Evolutionary conservation across 1,284 basidiomycete genomes (phyloP).

Genomic region (Microbotryum saponariae): DNA sequence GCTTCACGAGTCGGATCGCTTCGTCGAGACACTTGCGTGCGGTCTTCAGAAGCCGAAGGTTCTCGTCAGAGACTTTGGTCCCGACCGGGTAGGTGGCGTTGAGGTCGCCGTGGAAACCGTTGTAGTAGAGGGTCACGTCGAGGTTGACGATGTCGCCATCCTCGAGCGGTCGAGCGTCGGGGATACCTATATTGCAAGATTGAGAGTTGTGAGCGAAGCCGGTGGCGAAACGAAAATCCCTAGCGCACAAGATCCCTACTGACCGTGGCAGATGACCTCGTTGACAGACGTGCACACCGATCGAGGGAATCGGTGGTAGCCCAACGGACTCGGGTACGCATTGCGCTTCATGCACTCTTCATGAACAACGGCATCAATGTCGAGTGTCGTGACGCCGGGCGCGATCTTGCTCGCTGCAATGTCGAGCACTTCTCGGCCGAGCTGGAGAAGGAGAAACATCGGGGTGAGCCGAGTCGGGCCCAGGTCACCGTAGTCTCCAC

Average conservation of each 20-base stretch:
- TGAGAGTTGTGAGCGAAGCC: background rate
- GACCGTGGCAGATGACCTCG: slow-evolving; percentile 84
- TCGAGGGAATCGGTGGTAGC: slow-evolving; percentile 89
- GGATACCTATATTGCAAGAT: slow-evolving; percentile 55
- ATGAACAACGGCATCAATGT: slow-evolving; percentile 92
- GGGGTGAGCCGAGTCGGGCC: background rate
- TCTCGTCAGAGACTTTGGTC: slow-evolving; percentile 50
- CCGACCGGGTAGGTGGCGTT: slow-evolving; percentile 52
- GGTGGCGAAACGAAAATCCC: slow-evolving; percentile 29
- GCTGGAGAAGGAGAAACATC: slow-evolving; percentile 46
- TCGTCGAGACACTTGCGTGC: slow-evolving; percentile 74
- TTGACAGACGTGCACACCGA: slow-evolving; percentile 93
- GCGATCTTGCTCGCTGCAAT: slow-evolving; percentile 73
- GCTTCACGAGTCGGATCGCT: slow-evolving; percentile 49
- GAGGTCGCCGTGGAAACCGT: slow-evolving; percentile 74
- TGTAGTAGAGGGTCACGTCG: slow-evolving; percentile 59
- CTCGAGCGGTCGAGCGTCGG: slow-evolving; percentile 72
- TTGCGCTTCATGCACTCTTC: slow-evolving; percentile 82
- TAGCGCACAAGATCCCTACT: slow-evolving; percentile 1
- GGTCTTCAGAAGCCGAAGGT: slow-evolving; percentile 62
- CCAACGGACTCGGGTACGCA: slow-evolving; percentile 88
- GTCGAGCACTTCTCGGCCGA: slow-evolving; percentile 84
- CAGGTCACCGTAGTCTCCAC: background rate
- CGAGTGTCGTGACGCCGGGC: slow-evolving; percentile 91
- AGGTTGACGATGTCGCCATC: slow-evolving; percentile 93